Percentiles rank a stretch among this genome's conserved stretches.
Conservation (phyloP, 78 protist species). For the Dictyostelium discoideum region DNA sequence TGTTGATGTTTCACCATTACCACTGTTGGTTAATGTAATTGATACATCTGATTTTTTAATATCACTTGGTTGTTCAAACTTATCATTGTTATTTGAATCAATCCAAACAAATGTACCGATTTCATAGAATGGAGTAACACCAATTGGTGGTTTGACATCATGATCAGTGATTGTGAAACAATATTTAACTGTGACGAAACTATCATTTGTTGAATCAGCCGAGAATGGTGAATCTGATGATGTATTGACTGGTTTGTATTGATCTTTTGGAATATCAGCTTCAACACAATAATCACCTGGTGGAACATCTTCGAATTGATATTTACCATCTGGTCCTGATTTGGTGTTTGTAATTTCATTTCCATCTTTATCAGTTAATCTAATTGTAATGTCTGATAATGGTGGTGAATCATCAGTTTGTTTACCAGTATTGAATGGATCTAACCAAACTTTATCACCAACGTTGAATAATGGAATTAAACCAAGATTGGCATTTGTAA, state of each 20-base stretch:
- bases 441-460: not conserved
- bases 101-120: not conserved
- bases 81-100: slow-evolving; percentile 9
- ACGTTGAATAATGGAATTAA: slow-evolving; percentile 1
- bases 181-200: not conserved
- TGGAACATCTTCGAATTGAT: not conserved
- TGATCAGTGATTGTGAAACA: not conserved
- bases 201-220: not conserved
- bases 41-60: not conserved
- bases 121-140: not conserved
- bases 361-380: slow-evolving; percentile 17
- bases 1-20: not conserved
- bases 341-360: not conserved
- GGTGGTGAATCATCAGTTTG: not conserved
- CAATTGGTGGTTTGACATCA: not conserved
- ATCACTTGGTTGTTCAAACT: not conserved
- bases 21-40: not conserved
- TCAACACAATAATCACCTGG: slow-evolving; percentile 26
- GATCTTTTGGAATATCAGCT: not conserved
- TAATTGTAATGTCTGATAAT: not conserved
- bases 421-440: not conserved
- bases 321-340: not conserved
- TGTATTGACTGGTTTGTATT: not conserved
- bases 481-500: slow-evolving; percentile 5
- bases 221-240: not conserved